These are phyloP conservation scores for Scedosporium dehoogii DNA, from an alignment of 2,329 filamentous ascomycete species.

Conservation along the genomic window DNA sequence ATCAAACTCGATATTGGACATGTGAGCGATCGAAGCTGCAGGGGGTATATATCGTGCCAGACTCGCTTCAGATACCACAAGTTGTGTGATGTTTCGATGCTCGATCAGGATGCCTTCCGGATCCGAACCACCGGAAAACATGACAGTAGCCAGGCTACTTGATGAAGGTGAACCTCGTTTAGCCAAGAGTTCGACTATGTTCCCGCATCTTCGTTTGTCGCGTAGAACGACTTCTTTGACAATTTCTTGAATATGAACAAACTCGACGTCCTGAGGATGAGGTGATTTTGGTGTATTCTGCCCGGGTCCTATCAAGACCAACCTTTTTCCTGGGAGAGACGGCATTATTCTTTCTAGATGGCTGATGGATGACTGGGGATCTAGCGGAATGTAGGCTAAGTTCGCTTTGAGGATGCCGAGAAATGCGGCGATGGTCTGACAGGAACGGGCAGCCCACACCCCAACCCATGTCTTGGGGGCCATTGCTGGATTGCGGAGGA, in stretches of 20 bases:
- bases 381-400: conserved; percentile 17
- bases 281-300: neutral
- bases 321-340: conserved; percentile 4
- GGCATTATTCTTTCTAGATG: conserved; percentile 13
- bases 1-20: conserved; percentile 10
- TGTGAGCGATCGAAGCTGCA: conserved; percentile 7
- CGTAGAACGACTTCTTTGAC: neutral
- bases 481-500: neutral
- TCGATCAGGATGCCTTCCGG: conserved; percentile 12
- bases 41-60: neutral
- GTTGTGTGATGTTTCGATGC: conserved; percentile 5
- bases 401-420: conserved; percentile 17
- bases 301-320: neutral
- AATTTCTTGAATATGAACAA: neutral
- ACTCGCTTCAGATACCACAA: neutral
- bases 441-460: conserved; percentile 13
- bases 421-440: conserved; percentile 15
- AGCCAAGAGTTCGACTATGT: neutral
- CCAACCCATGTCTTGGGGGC: conserved; percentile 12
- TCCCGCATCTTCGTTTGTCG: no score
- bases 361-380: conserved; percentile 10
- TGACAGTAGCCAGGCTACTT: conserved; percentile 10
- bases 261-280: neutral
- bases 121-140: conserved; percentile 11
- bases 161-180: conserved; percentile 1